Evolutionary conservation across 2,329 filamentous ascomycete species (phyloP), one percentile per base, ranked within the genome.

Genomic region (Exophiala dermatitidis): DNA sequence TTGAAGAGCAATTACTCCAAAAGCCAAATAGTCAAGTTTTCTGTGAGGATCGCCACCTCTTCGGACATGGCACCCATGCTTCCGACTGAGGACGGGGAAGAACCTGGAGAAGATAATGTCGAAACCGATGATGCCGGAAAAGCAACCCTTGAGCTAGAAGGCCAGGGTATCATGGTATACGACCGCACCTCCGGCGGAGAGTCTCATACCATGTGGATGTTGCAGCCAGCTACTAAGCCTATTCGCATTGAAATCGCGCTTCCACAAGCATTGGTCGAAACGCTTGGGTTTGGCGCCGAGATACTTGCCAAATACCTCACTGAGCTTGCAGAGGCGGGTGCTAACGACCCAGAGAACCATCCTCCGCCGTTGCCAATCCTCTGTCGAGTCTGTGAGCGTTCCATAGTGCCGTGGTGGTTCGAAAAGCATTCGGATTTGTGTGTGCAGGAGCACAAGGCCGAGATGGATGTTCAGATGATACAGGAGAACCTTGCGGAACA

Each of bases 341-440:
- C 84, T 30, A 85, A 86, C 38, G 88, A 83, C 64, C 83, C 86
- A 19, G 80, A 81, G 46, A 82, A 85, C 64, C 84, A 90, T 67
- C 84, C 89, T 6, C 88, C 89, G 2, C 90, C 91, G 0, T 77
- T 83, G 7, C 88, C 90, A 0, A 86, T 97, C 3, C 80, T 98
- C 10, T 98, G 93, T 69, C 89, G 93, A 48, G 97, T 98, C 51
- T 98, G 93, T 69, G 93, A 98, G 68, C 88, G 93, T 50, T 89
- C 96, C 58, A 97, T 98, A 56, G 89, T 89, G 3, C 90, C 91
- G 0, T 98, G 93, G 93, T 98, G 93, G 94, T 98, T 98, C 63
- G 93, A 98, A 71, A 98, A 97, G 70, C 93, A 98, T 68, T 95
- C 91, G 1, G 94, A 98, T 64, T 75, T 97, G 19, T 98, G 93